These are phyloP conservation scores for Sorghum bicolor DNA, from an alignment of 176 grass and related monocot genomes.

Conservation along the genomic window DNA sequence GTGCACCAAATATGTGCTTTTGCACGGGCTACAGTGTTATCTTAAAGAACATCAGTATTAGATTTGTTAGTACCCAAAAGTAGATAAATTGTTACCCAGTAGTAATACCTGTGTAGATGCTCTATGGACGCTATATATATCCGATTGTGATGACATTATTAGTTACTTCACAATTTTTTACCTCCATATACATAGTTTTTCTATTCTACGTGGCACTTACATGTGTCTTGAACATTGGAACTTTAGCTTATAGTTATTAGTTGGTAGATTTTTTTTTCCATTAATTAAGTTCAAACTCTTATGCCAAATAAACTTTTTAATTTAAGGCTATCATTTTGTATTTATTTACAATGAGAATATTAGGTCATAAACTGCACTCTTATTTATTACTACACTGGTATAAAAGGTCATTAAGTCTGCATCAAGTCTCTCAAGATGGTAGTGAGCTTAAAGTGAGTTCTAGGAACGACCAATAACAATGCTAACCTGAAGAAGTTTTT, in stretches of 20 bases:
- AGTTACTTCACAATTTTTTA: neutral
- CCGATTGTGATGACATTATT: neutral
- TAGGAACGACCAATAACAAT: too few species aligned
- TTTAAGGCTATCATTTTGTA: neutral
- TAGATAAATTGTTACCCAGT: too few species aligned
- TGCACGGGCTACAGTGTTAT: too few species aligned
- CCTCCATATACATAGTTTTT: neutral
- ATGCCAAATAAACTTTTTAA: neutral
- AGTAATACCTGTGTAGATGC: too few species aligned
- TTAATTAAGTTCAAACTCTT: neutral
- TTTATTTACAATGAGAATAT: neutral
- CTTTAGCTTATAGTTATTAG: neutral
- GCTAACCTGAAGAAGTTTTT: too few species aligned
- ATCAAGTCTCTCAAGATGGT: too few species aligned
- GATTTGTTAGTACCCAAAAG: too few species aligned
- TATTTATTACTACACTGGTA: neutral
- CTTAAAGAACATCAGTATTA: too few species aligned
- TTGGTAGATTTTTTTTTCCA: neutral
- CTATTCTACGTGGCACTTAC: neutral
- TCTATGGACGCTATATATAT: too few species aligned
- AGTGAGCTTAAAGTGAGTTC: too few species aligned
- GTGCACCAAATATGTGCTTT: too few species aligned
- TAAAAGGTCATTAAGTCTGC: too few species aligned
- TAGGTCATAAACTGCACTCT: neutral
- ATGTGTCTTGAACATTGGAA: neutral